Evolutionary conservation across 116 monocot species (phyloP).

Genomic region (Dioscorea cayenensis): DNA sequence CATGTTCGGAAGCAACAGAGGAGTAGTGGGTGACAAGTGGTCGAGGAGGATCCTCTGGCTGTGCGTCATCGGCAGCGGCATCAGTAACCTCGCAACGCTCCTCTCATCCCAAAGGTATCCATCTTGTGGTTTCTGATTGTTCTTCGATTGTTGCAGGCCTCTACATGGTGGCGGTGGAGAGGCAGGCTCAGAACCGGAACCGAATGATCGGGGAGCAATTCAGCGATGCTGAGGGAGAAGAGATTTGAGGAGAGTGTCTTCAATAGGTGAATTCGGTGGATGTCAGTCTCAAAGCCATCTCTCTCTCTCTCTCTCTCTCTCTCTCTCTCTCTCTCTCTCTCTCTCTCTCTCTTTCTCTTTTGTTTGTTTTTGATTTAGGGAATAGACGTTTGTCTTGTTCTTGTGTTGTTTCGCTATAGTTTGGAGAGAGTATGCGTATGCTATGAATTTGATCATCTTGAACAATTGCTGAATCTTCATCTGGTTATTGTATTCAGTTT

Average conservation of each 20-base stretch:
- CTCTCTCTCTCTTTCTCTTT: too few relatives aligned
- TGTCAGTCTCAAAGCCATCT: too few relatives aligned
- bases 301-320: too few relatives aligned
- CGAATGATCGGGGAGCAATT: conserved; percentile 47
- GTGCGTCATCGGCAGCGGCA: conserved; percentile 7
- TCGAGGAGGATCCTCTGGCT: conserved; percentile 10
- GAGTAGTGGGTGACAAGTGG: conserved; percentile 6
- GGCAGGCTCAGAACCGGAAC: conserved; percentile 74
- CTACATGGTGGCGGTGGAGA: conserved; percentile 74
- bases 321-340: too few relatives aligned
- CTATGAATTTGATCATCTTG: too few relatives aligned
- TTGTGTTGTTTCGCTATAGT: too few relatives aligned
- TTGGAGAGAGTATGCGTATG: too few relatives aligned
- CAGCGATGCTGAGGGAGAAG: conserved; percentile 15
- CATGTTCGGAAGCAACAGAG: neutral
- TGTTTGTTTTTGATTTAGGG: too few relatives aligned
- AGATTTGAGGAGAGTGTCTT: conserved; percentile 28
- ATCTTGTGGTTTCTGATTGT: neutral
- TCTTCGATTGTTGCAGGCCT: conserved; percentile 29
- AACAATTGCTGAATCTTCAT: too few relatives aligned
- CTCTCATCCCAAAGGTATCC: neutral
- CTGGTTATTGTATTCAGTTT: too few relatives aligned
- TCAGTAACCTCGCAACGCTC: neutral
- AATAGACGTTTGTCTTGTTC: too few relatives aligned
- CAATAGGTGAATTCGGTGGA: conserved; percentile 5